These are phyloP conservation scores for Cyclocybe cylindracea DNA, from an alignment of 768 basidiomycete species.

Conservation along the genomic window DNA sequence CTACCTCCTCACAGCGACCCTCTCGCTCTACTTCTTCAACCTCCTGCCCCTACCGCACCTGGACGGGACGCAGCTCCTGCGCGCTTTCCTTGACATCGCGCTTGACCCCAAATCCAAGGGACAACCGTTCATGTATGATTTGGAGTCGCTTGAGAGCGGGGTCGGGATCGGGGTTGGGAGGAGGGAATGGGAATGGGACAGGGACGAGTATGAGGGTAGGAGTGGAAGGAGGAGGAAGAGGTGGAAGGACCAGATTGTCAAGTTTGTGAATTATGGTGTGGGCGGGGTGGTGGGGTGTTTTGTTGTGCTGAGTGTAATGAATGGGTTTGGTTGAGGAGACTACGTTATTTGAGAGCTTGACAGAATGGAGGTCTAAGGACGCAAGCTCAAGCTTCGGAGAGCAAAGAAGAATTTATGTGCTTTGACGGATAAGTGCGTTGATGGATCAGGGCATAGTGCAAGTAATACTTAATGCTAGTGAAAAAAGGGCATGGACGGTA, in stretches of 20 bases:
- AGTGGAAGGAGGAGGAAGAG: no score
- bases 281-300: slow-evolving; percentile 6
- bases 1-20: slow-evolving; percentile 62
- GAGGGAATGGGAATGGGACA: slow-evolving; percentile 9
- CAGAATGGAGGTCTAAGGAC: no score
- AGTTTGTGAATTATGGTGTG: slow-evolving; percentile 18
- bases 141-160: slow-evolving; percentile 30
- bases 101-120: not conserved
- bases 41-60: slow-evolving; percentile 71
- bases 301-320: slow-evolving; percentile 11
- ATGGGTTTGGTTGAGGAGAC: slow-evolving; percentile 15
- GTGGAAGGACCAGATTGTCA: slow-evolving; percentile 23
- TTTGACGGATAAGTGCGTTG: not conserved
- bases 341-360: no score
- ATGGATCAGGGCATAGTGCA: not conserved
- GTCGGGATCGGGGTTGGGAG: slow-evolving; percentile 2
- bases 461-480: slow-evolving; percentile 5
- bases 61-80: slow-evolving; percentile 68
- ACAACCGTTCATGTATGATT: slow-evolving; percentile 23
- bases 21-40: slow-evolving; percentile 84
- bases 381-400: no score
- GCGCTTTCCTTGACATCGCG: slow-evolving; percentile 19
- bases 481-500: slow-evolving; percentile 27
- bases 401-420: no score
- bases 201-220: not conserved